These are phyloP conservation scores for Cladorrhinum sp. DNA, from an alignment of 2,329 filamentous ascomycete species.

Conservation along the genomic window DNA sequence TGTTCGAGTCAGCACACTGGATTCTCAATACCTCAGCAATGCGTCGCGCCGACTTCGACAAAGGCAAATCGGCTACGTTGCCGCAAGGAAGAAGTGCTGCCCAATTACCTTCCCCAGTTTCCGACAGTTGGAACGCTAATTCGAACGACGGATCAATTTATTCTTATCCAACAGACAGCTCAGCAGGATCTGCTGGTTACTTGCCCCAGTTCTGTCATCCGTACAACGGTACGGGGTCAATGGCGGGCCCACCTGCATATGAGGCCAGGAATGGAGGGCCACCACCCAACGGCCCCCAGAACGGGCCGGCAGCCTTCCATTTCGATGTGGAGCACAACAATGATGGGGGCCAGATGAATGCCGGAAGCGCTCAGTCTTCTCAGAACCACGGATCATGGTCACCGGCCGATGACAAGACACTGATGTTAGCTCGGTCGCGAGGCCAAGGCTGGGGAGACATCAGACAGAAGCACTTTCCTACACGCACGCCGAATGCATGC, in stretches of 20 bases:
- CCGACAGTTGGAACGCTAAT: neutral
- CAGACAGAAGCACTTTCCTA: slow-evolving; percentile 23
- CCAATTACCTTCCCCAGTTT: neutral
- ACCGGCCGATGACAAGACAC: slow-evolving; percentile 22
- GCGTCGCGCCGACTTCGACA: neutral
- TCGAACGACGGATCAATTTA: neutral
- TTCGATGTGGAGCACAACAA: neutral
- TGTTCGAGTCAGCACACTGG: neutral
- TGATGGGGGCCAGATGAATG: neutral
- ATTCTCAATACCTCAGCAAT: neutral
- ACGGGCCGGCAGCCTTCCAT: neutral
- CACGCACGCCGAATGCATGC: slow-evolving; percentile 28
- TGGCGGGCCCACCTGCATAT: neutral
- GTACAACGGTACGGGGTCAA: neutral
- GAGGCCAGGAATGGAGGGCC: neutral
- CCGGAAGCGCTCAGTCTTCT: slow-evolving; percentile 20
- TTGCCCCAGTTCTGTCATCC: neutral
- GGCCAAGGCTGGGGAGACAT: slow-evolving; percentile 27
- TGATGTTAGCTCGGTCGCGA: slow-evolving; percentile 22
- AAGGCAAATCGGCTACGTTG: neutral
- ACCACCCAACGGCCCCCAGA: neutral
- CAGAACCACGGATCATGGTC: slow-evolving; percentile 29
- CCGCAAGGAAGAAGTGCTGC: neutral
- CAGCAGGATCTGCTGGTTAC: neutral
- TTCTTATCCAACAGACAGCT: neutral